Base-by-base conservation (phyloP, 2,329 filamentous ascomycete species). In the Ophiosphaerella narmari region DNA sequence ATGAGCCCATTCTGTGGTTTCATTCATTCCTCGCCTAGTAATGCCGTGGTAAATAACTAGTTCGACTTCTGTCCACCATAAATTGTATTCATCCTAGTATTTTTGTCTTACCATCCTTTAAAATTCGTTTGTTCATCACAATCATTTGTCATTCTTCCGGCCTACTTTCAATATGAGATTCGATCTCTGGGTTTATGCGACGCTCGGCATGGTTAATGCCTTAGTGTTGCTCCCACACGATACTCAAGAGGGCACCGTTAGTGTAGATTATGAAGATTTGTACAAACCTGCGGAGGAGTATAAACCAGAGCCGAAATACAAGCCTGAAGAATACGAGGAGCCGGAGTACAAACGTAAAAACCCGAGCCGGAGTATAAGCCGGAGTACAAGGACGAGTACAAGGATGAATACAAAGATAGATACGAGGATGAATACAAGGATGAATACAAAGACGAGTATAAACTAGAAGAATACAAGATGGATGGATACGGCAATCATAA, bases 21-120 rank as follows among this genome's bases (percentile, higher is more conserved):
- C 44, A 39, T 55, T 42, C 60, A 62, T 67, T 67, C 60, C 63
- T 58, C 18, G 37, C 43, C 46, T 38, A 47, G 43, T 55, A 46
- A 33, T 44, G 40, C 21, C 29, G 34, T 31, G 38, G 45, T 65
- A 57, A 64, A 68, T 62, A 70, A 67, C 64, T 54, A 65, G 48
- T 37, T 46, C 45, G 24, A 43, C 51, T 43, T 52, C 47, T 46
- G 35, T 49, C 48, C 54, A 60, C 55, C 59, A 63, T 68, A 66
- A 67, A 66, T 65, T 55, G 50, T 46, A 52, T 54, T 57, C 46
- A 49, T 53, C 49, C 57, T 59, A 43, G 52, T 56, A 54, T 50
- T 48, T 18, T 48, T 55, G 55, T 67, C 47, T 63, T 52, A 66
- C 39, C 26, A 39, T 48, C 46, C 40, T 39, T 34, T 50, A 53